Evolutionary conservation across 768 basidiomycete species (phyloP).

Genomic region (Podaxis rugospora): DNA sequence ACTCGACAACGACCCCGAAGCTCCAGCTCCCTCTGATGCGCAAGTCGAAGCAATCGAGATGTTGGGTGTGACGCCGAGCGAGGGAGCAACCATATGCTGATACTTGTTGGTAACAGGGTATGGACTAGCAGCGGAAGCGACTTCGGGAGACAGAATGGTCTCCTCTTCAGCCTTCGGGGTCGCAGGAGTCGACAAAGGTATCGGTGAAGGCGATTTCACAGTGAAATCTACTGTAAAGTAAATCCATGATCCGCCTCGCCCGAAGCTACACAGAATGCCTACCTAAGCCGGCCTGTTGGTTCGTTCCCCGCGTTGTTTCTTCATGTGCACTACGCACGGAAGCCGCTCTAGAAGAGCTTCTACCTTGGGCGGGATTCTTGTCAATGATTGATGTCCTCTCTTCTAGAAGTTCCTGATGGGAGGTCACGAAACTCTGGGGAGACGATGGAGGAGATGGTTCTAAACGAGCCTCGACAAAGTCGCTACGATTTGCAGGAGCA

Average conservation of each 20-base stretch:
- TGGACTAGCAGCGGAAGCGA: not conserved
- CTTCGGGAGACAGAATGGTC: not conserved
- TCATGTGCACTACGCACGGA: not conserved
- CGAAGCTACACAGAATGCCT: not conserved
- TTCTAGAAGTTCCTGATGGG: conserved; percentile 20
- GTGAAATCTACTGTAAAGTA: not conserved
- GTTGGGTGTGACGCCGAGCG: conserved; percentile 7
- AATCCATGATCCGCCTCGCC: not conserved
- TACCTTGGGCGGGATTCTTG: not conserved
- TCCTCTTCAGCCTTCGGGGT: conserved; percentile 5
- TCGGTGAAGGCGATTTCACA: conserved; percentile 2
- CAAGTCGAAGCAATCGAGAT: conserved; percentile 3
- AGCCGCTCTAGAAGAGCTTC: conserved; percentile 1
- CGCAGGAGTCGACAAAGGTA: not conserved
- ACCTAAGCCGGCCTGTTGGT: not conserved
- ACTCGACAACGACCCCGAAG: conserved; percentile 8
- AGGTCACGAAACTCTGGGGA: conserved; percentile 22
- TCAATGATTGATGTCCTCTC: not conserved
- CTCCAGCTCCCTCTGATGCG: conserved; percentile 4
- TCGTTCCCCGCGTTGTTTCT: not conserved
- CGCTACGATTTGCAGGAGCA: conserved; percentile 15
- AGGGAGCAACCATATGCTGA: not conserved
- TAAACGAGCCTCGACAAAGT: conserved; percentile 6
- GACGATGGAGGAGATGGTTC: conserved; percentile 17
- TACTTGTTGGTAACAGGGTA: not conserved